phyloP scores from a whole-genome alignment of 495 filamentous ascomycete genomes.

The Zalerion maritima region DNA sequence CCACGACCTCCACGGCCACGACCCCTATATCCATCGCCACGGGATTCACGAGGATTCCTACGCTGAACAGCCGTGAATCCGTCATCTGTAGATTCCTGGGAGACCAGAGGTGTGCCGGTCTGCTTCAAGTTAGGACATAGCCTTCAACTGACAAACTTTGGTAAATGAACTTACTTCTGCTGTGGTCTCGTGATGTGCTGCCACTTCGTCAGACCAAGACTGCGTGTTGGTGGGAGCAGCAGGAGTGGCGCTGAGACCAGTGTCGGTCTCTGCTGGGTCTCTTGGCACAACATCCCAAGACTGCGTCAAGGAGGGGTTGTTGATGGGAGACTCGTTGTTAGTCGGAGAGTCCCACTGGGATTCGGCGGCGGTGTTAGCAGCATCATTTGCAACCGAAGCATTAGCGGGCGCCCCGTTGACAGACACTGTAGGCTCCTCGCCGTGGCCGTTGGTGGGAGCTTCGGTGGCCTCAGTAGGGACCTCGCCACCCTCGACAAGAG shows the following conservation, averaged over 20 bases:
- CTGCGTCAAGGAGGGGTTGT: constrained; percentile 41
- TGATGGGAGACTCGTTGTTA: constrained; percentile 30
- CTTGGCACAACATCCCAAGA: constrained; percentile 62
- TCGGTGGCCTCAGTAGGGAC: constrained; percentile 23
- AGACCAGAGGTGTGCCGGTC: constrained; percentile 15
- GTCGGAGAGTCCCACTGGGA: constrained; percentile 48
- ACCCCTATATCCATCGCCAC: constrained; percentile 34
- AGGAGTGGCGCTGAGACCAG: constrained; percentile 42
- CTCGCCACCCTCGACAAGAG: constrained; percentile 54
- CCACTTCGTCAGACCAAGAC: constrained; percentile 60
- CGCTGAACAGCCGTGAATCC: constrained; percentile 60
- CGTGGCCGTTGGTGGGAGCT: constrained; percentile 35
- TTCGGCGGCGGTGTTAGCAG: constrained; percentile 54
- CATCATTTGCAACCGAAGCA: constrained; percentile 41
- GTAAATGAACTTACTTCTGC: constrained; percentile 18
- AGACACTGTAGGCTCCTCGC: constrained; percentile 27
- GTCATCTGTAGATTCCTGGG: constrained; percentile 30
- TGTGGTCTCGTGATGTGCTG: constrained; percentile 33
- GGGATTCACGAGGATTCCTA: constrained; percentile 36
- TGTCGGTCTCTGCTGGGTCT: constrained; percentile 59
- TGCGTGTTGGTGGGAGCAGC: constrained; percentile 37
- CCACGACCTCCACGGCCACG: constrained; percentile 36
- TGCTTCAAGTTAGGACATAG: constrained; percentile 7
- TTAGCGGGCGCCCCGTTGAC: constrained; percentile 27
- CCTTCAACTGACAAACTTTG: neutral